Percentiles rank a stretch among this genome's conserved stretches.
phyloP scores from a whole-genome alignment of 176 grass and related monocot species.

The Alloteropsis semialata region DNA sequence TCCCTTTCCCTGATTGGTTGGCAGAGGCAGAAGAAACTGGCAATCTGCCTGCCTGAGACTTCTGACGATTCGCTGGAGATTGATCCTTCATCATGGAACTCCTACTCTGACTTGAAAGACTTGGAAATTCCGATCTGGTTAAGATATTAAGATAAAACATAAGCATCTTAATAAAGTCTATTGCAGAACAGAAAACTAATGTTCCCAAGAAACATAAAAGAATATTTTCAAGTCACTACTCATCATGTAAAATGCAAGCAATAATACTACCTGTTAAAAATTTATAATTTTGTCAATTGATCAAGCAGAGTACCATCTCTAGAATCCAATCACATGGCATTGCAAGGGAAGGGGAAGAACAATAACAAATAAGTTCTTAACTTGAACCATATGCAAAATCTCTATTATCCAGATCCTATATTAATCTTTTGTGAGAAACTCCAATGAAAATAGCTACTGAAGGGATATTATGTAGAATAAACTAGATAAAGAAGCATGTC shows the following conservation, averaged over 20 bases:
- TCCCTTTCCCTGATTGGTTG: constrained; percentile 53
- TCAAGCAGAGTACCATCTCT: not conserved
- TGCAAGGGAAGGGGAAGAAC: not conserved
- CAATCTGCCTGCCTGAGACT: constrained; percentile 42
- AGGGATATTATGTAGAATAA: not conserved
- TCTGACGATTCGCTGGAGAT: constrained; percentile 53
- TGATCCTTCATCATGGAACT: constrained; percentile 50
- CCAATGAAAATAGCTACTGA: not conserved
- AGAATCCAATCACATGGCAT: constrained; percentile 7
- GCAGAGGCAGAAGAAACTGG: constrained; percentile 33
- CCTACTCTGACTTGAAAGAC: constrained; percentile 49
- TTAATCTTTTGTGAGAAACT: not conserved
- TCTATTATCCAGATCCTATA: constrained; percentile 5
- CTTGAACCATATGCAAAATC: not conserved
- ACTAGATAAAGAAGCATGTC: not conserved
- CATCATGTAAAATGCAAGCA: not conserved
- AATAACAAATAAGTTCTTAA: not conserved
- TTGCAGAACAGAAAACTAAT: not conserved
- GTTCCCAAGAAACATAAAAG: not conserved
- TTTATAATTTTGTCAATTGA: not conserved
- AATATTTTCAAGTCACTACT: not conserved
- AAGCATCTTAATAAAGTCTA: constrained; percentile 2
- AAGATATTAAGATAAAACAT: constrained; percentile 23
- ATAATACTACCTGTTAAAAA: not conserved
- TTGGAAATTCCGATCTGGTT: constrained; percentile 74